Percentiles rank a stretch among this genome's conserved stretches.
These are phyloP conservation scores for Solanum chaucha DNA, from an alignment of 257 asterid species.

Conservation along the genomic window DNA sequence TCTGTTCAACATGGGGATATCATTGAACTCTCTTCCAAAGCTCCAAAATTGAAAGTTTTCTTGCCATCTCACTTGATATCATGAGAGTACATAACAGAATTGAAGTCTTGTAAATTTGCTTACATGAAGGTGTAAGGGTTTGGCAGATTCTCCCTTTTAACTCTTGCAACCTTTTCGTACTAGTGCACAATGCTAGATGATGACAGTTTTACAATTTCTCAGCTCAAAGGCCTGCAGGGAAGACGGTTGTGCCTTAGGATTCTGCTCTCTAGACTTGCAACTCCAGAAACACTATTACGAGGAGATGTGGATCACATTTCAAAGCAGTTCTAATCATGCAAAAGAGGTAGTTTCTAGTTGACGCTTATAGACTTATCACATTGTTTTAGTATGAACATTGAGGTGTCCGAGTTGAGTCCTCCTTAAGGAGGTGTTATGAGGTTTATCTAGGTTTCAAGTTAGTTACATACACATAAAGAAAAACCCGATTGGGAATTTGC, in stretches of 20 bases:
- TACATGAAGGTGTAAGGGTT: neutral
- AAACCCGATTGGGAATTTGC: neutral
- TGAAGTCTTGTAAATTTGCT: neutral
- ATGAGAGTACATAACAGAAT: neutral
- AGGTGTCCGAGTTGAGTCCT: neutral
- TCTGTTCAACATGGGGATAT: conserved; percentile 62
- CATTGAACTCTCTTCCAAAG: conserved; percentile 54
- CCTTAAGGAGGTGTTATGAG: neutral
- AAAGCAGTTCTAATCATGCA: neutral
- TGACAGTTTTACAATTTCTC: neutral
- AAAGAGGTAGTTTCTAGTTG: neutral
- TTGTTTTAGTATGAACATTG: neutral
- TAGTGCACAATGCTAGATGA: neutral
- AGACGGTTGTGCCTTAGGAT: neutral
- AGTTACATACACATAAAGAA: too few species aligned
- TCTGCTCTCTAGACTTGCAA: neutral
- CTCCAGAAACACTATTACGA: neutral
- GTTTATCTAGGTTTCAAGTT: neutral
- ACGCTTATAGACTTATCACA: neutral
- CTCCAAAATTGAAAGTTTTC: conserved; percentile 60
- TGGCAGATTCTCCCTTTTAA: neutral
- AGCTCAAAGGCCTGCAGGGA: neutral
- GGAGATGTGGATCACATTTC: neutral
- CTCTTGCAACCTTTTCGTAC: neutral
- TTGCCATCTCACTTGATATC: conserved; percentile 38